These are phyloP conservation scores for Fraxinus platypoda DNA, from an alignment of 305 asterid species.

Conservation along the genomic window DNA sequence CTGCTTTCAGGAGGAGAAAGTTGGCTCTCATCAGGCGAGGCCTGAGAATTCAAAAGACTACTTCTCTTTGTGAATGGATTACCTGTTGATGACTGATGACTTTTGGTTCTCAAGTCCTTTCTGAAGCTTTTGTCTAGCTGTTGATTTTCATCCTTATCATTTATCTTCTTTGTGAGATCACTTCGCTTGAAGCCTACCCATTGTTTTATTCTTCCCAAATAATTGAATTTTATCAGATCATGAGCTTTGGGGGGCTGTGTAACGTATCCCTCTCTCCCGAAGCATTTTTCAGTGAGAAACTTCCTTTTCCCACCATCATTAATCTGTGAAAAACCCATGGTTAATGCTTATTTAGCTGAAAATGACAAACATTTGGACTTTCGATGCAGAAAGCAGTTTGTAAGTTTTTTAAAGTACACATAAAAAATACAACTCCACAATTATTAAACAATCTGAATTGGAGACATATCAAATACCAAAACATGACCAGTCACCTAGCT, in stretches of 20 bases:
- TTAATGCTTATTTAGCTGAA: neutral
- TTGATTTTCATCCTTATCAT: slow-evolving; percentile 34
- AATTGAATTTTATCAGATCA: slow-evolving; percentile 35
- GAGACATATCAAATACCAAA: slow-evolving; percentile 4
- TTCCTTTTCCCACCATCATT: slow-evolving; percentile 32
- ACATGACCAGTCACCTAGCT: neutral
- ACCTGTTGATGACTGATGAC: slow-evolving; percentile 28
- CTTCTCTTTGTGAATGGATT: slow-evolving; percentile 32
- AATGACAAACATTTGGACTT: slow-evolving; percentile 1
- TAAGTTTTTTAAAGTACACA: neutral
- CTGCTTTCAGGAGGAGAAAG: slow-evolving; percentile 34
- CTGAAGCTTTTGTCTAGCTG: slow-evolving; percentile 19
- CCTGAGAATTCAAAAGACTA: slow-evolving; percentile 29
- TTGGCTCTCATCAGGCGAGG: slow-evolving; percentile 31
- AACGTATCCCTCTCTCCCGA: slow-evolving; percentile 27
- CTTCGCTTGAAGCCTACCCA: slow-evolving; percentile 64
- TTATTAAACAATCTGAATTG: neutral
- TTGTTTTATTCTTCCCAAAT: slow-evolving; percentile 46
- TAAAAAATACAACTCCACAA: slow-evolving; percentile 11
- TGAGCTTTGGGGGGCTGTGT: slow-evolving; percentile 27
- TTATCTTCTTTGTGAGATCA: slow-evolving; percentile 42
- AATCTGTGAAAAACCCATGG: slow-evolving; percentile 35
- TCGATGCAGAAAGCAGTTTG: neutral
- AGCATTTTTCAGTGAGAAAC: slow-evolving; percentile 32
- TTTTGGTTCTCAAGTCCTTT: slow-evolving; percentile 30